Base-by-base conservation (phyloP, 1,284 basidiomycete genomes). In the Pseudozyma thailandica region DNA sequence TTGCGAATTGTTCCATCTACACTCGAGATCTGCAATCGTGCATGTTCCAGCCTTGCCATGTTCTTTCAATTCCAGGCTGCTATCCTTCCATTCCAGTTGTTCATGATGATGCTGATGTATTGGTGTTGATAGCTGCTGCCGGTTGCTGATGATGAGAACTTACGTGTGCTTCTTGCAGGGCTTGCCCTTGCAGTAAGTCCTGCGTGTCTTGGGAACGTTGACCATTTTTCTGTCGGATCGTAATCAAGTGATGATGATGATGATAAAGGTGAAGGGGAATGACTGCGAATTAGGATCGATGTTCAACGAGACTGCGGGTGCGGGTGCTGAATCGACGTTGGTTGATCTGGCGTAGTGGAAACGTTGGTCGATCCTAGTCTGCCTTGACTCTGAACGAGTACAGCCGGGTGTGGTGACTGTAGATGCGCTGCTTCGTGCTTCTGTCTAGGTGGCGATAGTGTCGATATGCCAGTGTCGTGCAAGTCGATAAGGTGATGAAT, bases 161-260 rank as follows among this genome's bases (percentile, higher is more conserved):
- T 86, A 94, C 91, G 94, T 97, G 90, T 98, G 94, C 88, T 97
- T 97, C 87, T 88, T 91, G 93, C 95, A 99, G 82, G 89, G 86
- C 88, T 97, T 98, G 85, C 92, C 92, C 88, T 97, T 96, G 92
- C 95, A 98, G 88, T 90, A 94, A 91, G 84, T 84, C 68, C 84
- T 83, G 59, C 85, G 83, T 54, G 84, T 85, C 80, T 84, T 84
- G 56, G 83, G 83, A 73, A 84, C 81, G 82, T 83, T 83, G 77
- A 82, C 82, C 82, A 80, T 80, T 62, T 72, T 76, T 62, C 59
- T 64, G 48, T 49, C 39, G 13, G n/a, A 26, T 31, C 5, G 43
- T 20, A 33, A 33, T 2, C n/a, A 41, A 23, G 27, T 18, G 41
- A 47, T 9, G 33, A 49, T 44, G 45, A 18, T 30, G 38, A 31